These are phyloP conservation scores for Aspergillus nomiae DNA, from an alignment of 2,329 filamentous ascomycete genomes.

Conservation along the genomic window DNA sequence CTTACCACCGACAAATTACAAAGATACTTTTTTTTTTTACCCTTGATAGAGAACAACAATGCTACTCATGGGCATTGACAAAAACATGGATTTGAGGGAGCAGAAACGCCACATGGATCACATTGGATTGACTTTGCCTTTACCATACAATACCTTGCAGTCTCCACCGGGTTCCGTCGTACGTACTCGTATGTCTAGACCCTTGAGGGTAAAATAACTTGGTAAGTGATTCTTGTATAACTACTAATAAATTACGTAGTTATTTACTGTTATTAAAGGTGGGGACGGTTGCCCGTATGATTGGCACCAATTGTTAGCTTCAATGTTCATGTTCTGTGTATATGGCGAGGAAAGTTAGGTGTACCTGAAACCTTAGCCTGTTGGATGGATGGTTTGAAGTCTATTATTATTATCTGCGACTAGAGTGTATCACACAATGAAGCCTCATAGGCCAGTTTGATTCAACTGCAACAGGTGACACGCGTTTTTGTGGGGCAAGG, in stretches of 20 bases:
- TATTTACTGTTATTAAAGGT: not conserved
- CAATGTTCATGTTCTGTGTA: not conserved
- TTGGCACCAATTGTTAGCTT: conserved; percentile 3
- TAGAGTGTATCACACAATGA: conserved; percentile 8
- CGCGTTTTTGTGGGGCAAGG: conserved; percentile 34
- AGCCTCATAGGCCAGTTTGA: conserved; percentile 5
- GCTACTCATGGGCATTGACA: not conserved
- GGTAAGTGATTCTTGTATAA: not conserved
- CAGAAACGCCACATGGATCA: not conserved
- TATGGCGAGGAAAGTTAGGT: not conserved
- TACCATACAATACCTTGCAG: not conserved
- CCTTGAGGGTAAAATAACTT: not conserved
- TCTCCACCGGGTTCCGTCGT: not conserved
- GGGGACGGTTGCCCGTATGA: not conserved
- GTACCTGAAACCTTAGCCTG: conserved; percentile 11
- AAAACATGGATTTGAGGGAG: not conserved
- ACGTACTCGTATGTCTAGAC: conserved; percentile 2
- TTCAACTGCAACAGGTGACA: conserved; percentile 27
- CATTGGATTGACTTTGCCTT: not conserved
- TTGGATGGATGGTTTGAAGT: conserved; percentile 3
- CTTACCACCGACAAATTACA: not conserved
- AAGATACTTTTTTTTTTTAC: not conserved
- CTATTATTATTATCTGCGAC: conserved; percentile 5
- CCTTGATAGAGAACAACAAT: not conserved
- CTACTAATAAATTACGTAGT: not conserved